phyloP scores from a whole-genome alignment of 441 rosid species.

The Melastoma candidum region DNA sequence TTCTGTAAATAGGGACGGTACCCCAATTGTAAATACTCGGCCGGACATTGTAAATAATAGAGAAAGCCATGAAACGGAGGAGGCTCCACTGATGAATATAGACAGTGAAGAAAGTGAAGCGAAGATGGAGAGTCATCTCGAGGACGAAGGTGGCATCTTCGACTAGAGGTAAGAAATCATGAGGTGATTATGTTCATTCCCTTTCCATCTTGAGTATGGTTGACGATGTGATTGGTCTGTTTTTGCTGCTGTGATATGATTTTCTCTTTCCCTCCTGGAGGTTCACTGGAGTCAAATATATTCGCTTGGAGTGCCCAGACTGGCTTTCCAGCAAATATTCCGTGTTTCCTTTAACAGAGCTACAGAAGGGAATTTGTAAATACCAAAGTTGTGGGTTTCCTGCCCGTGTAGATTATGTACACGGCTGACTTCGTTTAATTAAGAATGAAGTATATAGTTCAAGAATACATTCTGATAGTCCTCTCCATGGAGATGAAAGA shows the following conservation, averaged over 20 bases:
- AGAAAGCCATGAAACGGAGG: constrained; percentile 26
- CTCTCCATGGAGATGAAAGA: too few relatives aligned
- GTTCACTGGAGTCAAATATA: constrained; percentile 24
- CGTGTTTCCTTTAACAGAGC: background rate
- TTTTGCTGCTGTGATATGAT: constrained; percentile 32
- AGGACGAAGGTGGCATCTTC: constrained; percentile 42
- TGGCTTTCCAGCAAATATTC: too few relatives aligned
- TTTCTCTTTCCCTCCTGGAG: constrained; percentile 30
- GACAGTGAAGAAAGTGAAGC: constrained; percentile 30
- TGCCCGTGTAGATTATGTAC: constrained; percentile 3
- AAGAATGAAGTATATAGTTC: too few relatives aligned
- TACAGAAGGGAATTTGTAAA: constrained; percentile 8
- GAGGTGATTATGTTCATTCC: too few relatives aligned
- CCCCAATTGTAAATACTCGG: constrained; percentile 20
- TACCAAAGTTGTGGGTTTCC: constrained; percentile 13
- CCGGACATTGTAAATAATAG: constrained; percentile 55
- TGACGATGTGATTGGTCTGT: background rate
- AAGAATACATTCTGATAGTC: too few relatives aligned
- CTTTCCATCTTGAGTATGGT: background rate
- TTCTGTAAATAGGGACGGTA: constrained; percentile 33
- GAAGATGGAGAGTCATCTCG: constrained; percentile 41
- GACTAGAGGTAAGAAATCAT: constrained; percentile 37
- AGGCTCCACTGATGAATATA: constrained; percentile 45
- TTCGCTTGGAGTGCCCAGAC: constrained; percentile 24
- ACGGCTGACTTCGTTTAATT: constrained; percentile 1